A percentile compares a stretch with the other conserved stretches of the same genome.
These are phyloP conservation scores for Pholiota microspora DNA, from an alignment of 768 basidiomycete genomes.

Conservation along the genomic window DNA sequence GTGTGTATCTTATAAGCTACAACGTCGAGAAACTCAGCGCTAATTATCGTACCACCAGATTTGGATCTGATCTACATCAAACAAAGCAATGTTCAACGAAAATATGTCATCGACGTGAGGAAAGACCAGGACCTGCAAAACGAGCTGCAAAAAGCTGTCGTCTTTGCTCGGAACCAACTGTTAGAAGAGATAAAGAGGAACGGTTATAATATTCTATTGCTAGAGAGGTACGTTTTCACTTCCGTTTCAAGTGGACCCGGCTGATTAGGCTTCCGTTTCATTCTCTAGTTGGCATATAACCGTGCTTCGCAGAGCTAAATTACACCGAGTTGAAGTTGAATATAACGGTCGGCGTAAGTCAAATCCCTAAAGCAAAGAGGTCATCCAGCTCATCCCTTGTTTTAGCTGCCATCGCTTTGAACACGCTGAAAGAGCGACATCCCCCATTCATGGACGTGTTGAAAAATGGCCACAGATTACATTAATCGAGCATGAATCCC, in stretches of 20 bases:
- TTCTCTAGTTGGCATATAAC: slow-evolving; percentile 63
- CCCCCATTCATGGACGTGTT: slow-evolving; percentile 60
- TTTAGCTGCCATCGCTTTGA: slow-evolving; percentile 52
- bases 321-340: slow-evolving; percentile 64
- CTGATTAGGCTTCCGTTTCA: slow-evolving; percentile 5
- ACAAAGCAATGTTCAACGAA: slow-evolving; percentile 51
- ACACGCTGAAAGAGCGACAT: slow-evolving; percentile 41
- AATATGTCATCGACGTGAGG: slow-evolving; percentile 63
- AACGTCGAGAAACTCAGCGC: slow-evolving; percentile 1
- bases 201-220: slow-evolving; percentile 61
- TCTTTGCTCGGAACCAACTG: slow-evolving; percentile 65
- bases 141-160: slow-evolving; percentile 50
- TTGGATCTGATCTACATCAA: slow-evolving; percentile 57
- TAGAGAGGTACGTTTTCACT: slow-evolving; percentile 54
- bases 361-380: slow-evolving; percentile 8
- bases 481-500: too few species aligned
- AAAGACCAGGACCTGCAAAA: slow-evolving; percentile 36
- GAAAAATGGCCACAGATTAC: not conserved
- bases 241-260: not conserved
- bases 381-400: slow-evolving; percentile 6
- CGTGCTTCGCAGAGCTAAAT: slow-evolving; percentile 58
- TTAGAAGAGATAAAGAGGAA: slow-evolving; percentile 51
- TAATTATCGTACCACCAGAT: slow-evolving; percentile 33
- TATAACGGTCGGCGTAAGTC: slow-evolving; percentile 63
- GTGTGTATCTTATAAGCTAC: slow-evolving; percentile 29